Evolutionary conservation across 139 green algal species (phyloP).

Genomic region (Pleodorina starrii): DNA sequence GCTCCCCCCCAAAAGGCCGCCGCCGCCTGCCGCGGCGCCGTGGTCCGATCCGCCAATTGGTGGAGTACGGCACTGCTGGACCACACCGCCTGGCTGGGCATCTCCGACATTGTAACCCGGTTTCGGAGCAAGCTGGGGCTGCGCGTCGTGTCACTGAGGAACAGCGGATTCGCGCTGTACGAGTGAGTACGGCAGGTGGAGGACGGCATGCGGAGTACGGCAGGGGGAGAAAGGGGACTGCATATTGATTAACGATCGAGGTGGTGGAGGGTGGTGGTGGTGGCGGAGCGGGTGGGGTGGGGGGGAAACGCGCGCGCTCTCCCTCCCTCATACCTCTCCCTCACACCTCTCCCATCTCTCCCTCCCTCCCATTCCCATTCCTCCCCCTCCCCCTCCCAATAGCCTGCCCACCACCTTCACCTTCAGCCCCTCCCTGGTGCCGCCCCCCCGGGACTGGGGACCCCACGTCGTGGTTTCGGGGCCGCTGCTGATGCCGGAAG

Average conservation of each 20-base stretch:
- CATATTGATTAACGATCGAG: too few relatives aligned
- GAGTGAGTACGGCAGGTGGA: conserved; percentile 33
- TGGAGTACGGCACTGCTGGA: conserved; percentile 41
- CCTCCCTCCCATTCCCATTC: not conserved
- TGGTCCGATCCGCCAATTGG: conserved; percentile 20
- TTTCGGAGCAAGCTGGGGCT: conserved; percentile 33
- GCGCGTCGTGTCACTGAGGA: not conserved
- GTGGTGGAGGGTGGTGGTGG: too few relatives aligned
- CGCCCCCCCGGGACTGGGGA: conserved; percentile 75
- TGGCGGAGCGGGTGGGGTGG: too few relatives aligned
- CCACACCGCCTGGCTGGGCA: conserved; percentile 43
- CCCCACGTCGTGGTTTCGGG: conserved; percentile 65
- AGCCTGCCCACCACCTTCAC: conserved; percentile 70
- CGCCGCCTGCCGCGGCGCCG: not conserved
- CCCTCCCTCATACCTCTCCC: not conserved
- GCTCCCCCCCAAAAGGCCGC: not conserved
- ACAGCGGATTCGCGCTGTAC: conserved; percentile 48
- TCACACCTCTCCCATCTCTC: not conserved
- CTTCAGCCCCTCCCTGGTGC: conserved; percentile 69
- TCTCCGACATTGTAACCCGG: not conserved
- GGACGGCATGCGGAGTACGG: too few relatives aligned
- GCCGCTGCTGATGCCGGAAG: conserved; percentile 40
- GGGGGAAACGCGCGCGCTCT: too few relatives aligned
- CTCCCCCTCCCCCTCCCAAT: not conserved
- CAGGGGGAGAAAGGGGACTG: too few relatives aligned